A percentile compares a stretch with the other conserved stretches of the same genome.
phyloP scores from a whole-genome alignment of 2,329 filamentous ascomycete genomes.

The Dactylellina parvicollis region DNA sequence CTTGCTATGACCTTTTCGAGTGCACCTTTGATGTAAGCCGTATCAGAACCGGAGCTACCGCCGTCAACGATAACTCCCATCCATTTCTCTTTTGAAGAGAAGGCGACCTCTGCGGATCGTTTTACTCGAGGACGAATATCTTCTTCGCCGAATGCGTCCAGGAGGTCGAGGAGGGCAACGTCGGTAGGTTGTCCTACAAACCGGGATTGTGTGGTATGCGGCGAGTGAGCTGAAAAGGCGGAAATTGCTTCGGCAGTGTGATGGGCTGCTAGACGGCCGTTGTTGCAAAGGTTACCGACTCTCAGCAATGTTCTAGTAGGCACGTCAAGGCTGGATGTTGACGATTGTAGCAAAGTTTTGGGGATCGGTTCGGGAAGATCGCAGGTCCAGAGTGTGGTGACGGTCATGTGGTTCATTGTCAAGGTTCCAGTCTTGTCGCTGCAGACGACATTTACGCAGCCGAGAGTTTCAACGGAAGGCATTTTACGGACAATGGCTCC shows the following conservation, averaged over 20 bases:
- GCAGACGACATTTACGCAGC: constrained; percentile 99
- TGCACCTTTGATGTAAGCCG: constrained; percentile 95
- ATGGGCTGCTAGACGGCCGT: constrained; percentile 81
- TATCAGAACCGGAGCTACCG: constrained; percentile 73
- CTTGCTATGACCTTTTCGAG: constrained; percentile 85
- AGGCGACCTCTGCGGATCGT: constrained; percentile 87
- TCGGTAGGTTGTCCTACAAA: constrained; percentile 98
- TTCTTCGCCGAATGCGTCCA: constrained; percentile 84
- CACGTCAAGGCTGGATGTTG: constrained; percentile 70
- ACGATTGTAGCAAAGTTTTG: constrained; percentile 63
- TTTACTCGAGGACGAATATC: constrained; percentile 88
- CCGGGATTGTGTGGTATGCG: constrained; percentile 75
- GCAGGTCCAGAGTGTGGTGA: constrained; percentile 83
- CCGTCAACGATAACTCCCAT: constrained; percentile 81
- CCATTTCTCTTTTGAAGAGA: constrained; percentile 98
- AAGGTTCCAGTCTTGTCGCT: constrained; percentile 98
- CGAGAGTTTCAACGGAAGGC: constrained; percentile 95
- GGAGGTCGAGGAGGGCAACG: constrained; percentile 91
- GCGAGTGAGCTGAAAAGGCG: constrained; percentile 76
- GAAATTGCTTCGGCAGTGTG: constrained; percentile 75
- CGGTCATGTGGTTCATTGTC: constrained; percentile 98
- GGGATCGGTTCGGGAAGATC: constrained; percentile 65
- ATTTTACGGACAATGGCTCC: constrained; percentile 95
- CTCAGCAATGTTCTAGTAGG: constrained; percentile 83
- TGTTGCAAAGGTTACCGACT: constrained; percentile 96